A percentile compares a stretch with the other conserved stretches of the same genome.
phyloP scores from a whole-genome alignment of 2,329 filamentous ascomycete species.

The Tolypocladium tropicale region DNA sequence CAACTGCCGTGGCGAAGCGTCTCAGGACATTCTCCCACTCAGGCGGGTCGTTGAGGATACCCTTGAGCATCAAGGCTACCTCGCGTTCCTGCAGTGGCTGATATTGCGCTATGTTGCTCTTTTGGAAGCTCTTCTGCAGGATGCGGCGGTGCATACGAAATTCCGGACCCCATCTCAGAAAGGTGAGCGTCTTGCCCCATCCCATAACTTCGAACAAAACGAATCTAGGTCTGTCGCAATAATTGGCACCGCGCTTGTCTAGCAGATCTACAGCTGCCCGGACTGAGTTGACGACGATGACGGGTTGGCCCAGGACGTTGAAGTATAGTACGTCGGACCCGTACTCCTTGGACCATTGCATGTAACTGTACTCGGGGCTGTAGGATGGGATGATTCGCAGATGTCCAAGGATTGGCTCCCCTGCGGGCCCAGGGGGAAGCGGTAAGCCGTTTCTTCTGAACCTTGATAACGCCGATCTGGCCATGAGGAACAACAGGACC shows the following conservation, averaged over 20 bases:
- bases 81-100: slow-evolving; percentile 24
- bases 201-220: slow-evolving; percentile 32
- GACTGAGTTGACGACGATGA: slow-evolving; percentile 34
- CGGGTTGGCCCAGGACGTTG: slow-evolving; percentile 21
- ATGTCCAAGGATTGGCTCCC: slow-evolving; percentile 31
- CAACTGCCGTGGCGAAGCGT: slow-evolving; percentile 29
- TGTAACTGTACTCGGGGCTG: slow-evolving; percentile 20
- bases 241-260: slow-evolving; percentile 33
- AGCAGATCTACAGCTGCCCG: slow-evolving; percentile 32
- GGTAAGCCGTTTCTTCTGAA: slow-evolving; percentile 6
- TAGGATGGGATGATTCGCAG: slow-evolving; percentile 28
- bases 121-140: slow-evolving; percentile 32
- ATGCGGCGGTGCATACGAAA: slow-evolving; percentile 34
- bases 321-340: slow-evolving; percentile 25
- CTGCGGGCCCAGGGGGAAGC: slow-evolving; percentile 21
- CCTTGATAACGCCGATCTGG: not conserved
- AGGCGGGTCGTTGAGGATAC: slow-evolving; percentile 18
- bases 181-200: slow-evolving; percentile 35
- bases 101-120: slow-evolving; percentile 23
- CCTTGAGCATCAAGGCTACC: slow-evolving; percentile 16
- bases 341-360: slow-evolving; percentile 35
- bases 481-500: slow-evolving; percentile 3
- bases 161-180: slow-evolving; percentile 28
- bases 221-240: slow-evolving; percentile 34
- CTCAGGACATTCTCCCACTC: slow-evolving; percentile 26